Percentiles rank a stretch among this genome's conserved stretches.
phyloP scores from a whole-genome alignment of 176 grass and related monocot genomes.

The Triticum monococcum region DNA sequence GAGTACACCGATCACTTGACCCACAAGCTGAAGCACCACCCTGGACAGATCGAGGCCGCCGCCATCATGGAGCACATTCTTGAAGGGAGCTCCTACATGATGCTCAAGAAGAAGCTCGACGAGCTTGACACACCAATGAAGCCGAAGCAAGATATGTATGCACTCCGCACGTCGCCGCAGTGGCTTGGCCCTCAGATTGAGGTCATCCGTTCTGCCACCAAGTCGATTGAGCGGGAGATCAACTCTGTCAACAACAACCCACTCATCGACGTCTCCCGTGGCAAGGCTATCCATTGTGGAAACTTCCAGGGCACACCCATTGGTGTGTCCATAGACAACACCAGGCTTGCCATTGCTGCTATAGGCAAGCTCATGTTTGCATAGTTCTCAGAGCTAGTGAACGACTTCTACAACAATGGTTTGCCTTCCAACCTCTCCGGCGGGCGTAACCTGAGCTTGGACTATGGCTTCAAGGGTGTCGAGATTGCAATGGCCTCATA shows the following conservation, averaged over 20 bases:
- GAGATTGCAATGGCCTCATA: slow-evolving; percentile 92
- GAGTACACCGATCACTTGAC: slow-evolving; percentile 87
- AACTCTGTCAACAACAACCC: slow-evolving; percentile 92
- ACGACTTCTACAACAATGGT: slow-evolving; percentile 87
- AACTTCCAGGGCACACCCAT: slow-evolving; percentile 91
- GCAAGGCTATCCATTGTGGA: slow-evolving; percentile 78
- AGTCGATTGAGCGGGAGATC: slow-evolving; percentile 75
- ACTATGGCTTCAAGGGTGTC: slow-evolving; percentile 89
- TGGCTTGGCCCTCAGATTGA: slow-evolving; percentile 92
- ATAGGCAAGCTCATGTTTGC: slow-evolving; percentile 79
- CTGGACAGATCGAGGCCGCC: slow-evolving; percentile 78
- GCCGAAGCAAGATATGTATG: slow-evolving; percentile 90
- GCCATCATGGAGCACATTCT: slow-evolving; percentile 91
- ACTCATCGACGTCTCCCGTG: slow-evolving; percentile 65
- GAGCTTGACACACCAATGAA: slow-evolving; percentile 76
- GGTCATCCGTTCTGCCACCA: slow-evolving; percentile 71
- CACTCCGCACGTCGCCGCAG: slow-evolving; percentile 86
- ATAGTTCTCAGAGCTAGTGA: slow-evolving; percentile 84
- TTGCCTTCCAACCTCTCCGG: slow-evolving; percentile 83
- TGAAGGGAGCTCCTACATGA: slow-evolving; percentile 76
- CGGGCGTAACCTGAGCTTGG: slow-evolving; percentile 78
- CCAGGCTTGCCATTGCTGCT: slow-evolving; percentile 55
- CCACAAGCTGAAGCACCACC: slow-evolving; percentile 89
- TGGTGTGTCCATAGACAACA: slow-evolving; percentile 92
- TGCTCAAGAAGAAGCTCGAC: slow-evolving; percentile 53